phyloP scores from a whole-genome alignment of 345 rosid species.

The Sisymbrium altissimum region DNA sequence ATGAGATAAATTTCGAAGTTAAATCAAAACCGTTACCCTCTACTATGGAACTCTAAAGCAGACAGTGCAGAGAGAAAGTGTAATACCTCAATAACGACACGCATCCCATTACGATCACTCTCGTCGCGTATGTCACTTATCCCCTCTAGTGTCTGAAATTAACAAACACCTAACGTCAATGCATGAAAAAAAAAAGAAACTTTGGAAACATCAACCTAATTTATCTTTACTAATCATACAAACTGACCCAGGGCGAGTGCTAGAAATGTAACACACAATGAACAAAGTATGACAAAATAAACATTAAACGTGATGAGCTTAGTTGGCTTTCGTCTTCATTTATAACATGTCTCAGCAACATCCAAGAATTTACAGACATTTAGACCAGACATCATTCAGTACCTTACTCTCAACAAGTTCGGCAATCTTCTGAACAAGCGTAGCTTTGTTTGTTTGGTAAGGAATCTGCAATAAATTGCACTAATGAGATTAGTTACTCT shows the following conservation, averaged over 20 bases:
- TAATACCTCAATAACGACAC: conserved; percentile 85
- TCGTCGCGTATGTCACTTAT: conserved; percentile 95
- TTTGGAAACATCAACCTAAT: not conserved
- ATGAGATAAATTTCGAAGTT: conserved; percentile 13
- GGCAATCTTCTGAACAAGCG: conserved; percentile 92
- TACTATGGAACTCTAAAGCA: not conserved
- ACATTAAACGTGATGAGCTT: not conserved
- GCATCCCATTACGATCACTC: conserved; percentile 96
- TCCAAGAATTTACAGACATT: conserved; percentile 1
- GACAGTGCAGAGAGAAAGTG: conserved; percentile 1
- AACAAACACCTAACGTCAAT: conserved; percentile 13
- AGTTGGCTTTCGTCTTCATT: not conserved
- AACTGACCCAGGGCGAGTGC: not conserved
- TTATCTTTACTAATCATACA: not conserved
- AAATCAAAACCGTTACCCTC: conserved; percentile 6
- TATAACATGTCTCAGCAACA: not conserved
- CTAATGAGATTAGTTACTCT: conserved; percentile 16
- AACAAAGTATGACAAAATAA: not conserved
- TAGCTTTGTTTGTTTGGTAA: conserved; percentile 88
- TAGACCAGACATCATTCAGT: conserved; percentile 12
- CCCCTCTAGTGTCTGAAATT: conserved; percentile 76
- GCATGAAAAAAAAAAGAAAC: not conserved
- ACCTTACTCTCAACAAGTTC: conserved; percentile 96
- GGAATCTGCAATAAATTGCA: conserved; percentile 61
- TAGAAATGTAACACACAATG: not conserved